phyloP scores from a whole-genome alignment of 2,329 filamentous ascomycete species.

The Aspergillus caelatus region DNA sequence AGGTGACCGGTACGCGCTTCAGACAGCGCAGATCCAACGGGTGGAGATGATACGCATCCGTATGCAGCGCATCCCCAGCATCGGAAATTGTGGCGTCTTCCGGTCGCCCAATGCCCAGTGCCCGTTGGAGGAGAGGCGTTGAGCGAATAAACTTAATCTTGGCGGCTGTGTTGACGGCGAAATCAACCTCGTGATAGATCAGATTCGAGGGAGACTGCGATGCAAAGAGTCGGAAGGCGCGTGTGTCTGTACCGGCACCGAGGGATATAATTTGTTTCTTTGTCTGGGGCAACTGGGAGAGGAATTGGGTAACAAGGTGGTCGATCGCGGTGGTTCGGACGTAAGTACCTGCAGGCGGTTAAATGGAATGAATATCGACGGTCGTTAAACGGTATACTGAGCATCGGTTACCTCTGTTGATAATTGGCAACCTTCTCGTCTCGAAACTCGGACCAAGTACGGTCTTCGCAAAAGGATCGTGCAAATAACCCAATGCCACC shows the following conservation, averaged over 20 bases:
- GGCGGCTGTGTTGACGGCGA: conserved; percentile 69
- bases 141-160: conserved; percentile 59
- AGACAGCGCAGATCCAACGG: conserved; percentile 72
- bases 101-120: conserved; percentile 32
- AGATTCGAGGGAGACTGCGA: conserved; percentile 51
- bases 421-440: conserved; percentile 78
- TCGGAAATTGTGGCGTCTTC: conserved; percentile 40
- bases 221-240: conserved; percentile 74
- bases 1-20: background rate
- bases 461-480: conserved; percentile 74
- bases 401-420: conserved; percentile 75
- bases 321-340: conserved; percentile 85
- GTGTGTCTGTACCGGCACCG: conserved; percentile 90
- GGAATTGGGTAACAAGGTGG: conserved; percentile 71
- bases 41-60: conserved; percentile 57
- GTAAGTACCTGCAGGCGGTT: conserved; percentile 72
- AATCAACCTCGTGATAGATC: conserved; percentile 91
- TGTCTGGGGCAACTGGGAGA: conserved; percentile 46
- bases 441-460: conserved; percentile 61
- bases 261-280: conserved; percentile 80
- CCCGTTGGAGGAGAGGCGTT: conserved; percentile 33
- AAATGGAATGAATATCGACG: background rate
- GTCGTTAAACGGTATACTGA: background rate
- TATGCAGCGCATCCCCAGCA: conserved; percentile 48
- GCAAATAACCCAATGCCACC: conserved; percentile 79